These are phyloP conservation scores for Solanum corneliomulleri DNA, from an alignment of 257 asterid genomes.

Conservation along the genomic window DNA sequence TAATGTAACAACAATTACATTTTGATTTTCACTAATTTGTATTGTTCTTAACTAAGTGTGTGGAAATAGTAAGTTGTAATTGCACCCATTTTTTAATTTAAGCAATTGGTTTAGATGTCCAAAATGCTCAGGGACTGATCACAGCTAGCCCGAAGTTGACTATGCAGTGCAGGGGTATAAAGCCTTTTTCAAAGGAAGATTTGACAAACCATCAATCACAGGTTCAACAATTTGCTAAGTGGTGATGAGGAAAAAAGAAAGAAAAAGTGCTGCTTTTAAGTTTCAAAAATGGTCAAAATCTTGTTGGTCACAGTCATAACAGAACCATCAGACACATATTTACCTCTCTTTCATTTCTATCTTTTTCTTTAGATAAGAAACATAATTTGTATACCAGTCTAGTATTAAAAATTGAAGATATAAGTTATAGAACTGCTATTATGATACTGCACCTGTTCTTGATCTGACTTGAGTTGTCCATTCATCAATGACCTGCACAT, in stretches of 20 bases:
- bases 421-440: not conserved
- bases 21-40: not conserved
- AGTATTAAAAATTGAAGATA: not conserved
- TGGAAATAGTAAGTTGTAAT: not conserved
- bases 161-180: not conserved
- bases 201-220: not conserved
- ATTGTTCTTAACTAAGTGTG: not conserved
- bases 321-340: not conserved
- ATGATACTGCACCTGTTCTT: conserved; percentile 41
- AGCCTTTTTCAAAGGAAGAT: not conserved
- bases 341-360: not conserved
- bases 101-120: not conserved
- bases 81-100: not conserved
- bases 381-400: not conserved
- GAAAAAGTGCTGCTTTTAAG: not conserved
- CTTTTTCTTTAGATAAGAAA: not conserved
- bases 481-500: conserved; percentile 70
- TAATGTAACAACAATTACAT: not conserved
- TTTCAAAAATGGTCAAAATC: not conserved
- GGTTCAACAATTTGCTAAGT: not conserved
- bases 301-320: not conserved
- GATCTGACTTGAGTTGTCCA: conserved; percentile 71
- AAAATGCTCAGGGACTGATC: not conserved
- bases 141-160: not conserved
- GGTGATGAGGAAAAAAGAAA: not conserved